Base-by-base conservation (phyloP, 768 basidiomycete genomes). In the Agrocybe chaxingu region DNA sequence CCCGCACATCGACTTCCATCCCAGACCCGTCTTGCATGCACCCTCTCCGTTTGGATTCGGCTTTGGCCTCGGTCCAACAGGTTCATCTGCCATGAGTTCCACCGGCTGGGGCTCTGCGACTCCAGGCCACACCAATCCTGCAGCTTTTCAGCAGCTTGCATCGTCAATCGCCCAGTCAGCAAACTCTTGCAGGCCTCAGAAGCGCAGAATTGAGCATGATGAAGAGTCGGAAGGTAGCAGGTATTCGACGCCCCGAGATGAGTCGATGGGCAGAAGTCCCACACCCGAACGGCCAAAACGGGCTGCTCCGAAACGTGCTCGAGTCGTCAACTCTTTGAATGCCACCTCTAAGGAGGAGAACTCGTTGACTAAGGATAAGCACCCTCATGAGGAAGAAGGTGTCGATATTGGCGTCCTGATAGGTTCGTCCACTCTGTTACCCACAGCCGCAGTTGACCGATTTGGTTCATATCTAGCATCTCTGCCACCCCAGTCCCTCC, bases 211-310 rank as follows among this genome's bases (percentile, higher is more conserved):
- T 52, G 89, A 92, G 47, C 64, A 69, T 1, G 89, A 91, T 13
- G 87, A 89, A n/a, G 83, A 87, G 29, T 62, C 69, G 3, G 78
- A 80, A 50, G 66, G 68, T 19, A 51, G 47, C 46, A 63, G 63
- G 53, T 55, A 67, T 57, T 46, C 69, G 56, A 40, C 62, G 50
- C 60, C 63, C 24, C 67, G 78, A 51, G 89, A 90, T 57, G 79
- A 87, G 46, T 76, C 82, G 11, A 92, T 92, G 90, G 90, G 91
- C 65, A 77, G 87, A 53, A 90, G 89, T 56, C 89, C 90, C 7
- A 90, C 90, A 2, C 87, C 89, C 11, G 90, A 93, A 65, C 77
- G 87, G 39, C 80, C 79, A 33, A 89, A 84, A 67, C 81, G 84
- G 58, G 76, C 77, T 4, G 73, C 81, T 33, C 84, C 83, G 12